Base-by-base conservation (phyloP, 495 filamentous ascomycete genomes). In the Podospora tetraspora region DNA sequence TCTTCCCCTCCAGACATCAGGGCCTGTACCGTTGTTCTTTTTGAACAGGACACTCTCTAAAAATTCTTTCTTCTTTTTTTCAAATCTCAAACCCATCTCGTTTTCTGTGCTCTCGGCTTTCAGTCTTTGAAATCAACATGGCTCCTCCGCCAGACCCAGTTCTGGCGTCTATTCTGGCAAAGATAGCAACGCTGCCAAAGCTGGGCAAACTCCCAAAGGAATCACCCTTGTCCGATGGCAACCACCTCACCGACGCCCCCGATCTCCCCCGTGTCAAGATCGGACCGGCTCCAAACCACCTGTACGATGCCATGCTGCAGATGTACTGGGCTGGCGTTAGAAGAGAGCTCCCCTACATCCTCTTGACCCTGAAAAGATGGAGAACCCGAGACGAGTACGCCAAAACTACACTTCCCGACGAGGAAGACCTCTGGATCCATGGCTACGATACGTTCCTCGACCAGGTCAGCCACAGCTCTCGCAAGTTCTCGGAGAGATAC, bases 401-500 rank as follows among this genome's bases (percentile, higher is more conserved):
- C 62, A 64, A 64, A 25, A 64, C 22, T 10, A 21, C 24, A 1
- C 62, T 64, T 6, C 21, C 62, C 1, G 62, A 64, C 34, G 62
- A 64, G 21, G 23, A 64, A 13, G 62, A 64, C 30, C 62, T 52
- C n/a, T 64, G 43, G 30, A 64, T 64, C 23, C 62, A 64, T 34
- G 62, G 62, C n/a, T 64, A 64, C 67, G 67, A 68, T 57, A 68
- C 67, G 0, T 68, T 68, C 60, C 62, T 68, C n/a, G 67, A 68
- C 24, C 43, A 59, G 19, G 67, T 68, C 21, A 68, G 67, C 67
- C 61, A 68, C 21, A 63, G 61, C 37, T 58, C 67, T 13, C 67
- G 67, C 61, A 29, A 63, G 23, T 68, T 68, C 32, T 30, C 43
- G 10, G 22, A 34, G 7, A 62, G 52, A 56, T 59, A 60, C 57